Conservation (phyloP, 148 eudicot genomes). For the Suaeda aralocaspica region DNA sequence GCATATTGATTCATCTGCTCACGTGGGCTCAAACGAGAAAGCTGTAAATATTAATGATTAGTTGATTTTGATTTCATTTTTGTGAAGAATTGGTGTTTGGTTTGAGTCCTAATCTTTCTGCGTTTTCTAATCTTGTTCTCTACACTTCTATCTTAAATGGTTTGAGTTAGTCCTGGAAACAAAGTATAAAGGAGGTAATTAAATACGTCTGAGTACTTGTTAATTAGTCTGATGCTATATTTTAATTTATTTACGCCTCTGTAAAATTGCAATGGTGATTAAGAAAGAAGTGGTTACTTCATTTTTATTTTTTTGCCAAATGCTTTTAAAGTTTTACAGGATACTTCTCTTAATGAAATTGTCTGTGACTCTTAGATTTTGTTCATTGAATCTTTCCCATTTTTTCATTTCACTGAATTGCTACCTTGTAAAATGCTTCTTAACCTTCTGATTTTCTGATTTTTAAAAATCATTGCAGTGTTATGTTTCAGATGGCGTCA, state of each 20-base stretch:
- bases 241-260: too few species aligned
- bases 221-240: too few species aligned
- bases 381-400: too few species aligned
- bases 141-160: neutral
- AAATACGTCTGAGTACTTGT: too few species aligned
- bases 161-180: neutral
- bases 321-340: too few species aligned
- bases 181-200: too few species aligned
- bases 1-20: conserved; percentile 15
- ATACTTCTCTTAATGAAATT: too few species aligned
- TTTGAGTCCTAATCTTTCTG: neutral
- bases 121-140: neutral
- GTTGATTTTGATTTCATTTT: conserved; percentile 11
- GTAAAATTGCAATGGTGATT: too few species aligned
- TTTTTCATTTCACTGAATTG: too few species aligned
- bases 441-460: neutral
- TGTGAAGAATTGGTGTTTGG: neutral
- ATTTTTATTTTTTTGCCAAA: too few species aligned
- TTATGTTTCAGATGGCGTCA: neutral
- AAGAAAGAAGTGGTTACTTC: too few species aligned
- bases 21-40: conserved; percentile 11
- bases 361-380: too few species aligned
- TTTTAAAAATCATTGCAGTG: neutral
- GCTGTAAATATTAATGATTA: conserved; percentile 19
- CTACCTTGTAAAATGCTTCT: neutral